Evolutionary conservation across 768 basidiomycete species (phyloP), one percentile per base, ranked within the genome.

Genomic region (Crassisporium funariophilum): DNA sequence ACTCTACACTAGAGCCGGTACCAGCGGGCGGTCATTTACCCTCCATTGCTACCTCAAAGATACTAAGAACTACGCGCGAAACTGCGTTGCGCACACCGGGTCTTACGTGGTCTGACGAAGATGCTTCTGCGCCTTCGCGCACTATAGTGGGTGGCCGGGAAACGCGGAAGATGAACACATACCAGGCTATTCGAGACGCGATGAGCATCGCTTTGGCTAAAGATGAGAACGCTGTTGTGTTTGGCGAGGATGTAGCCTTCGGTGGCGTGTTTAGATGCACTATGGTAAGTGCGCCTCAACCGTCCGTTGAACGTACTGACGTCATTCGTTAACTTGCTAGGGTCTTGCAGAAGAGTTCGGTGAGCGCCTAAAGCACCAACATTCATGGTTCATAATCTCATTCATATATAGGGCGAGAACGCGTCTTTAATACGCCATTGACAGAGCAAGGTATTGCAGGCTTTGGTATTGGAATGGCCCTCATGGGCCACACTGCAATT

Each of bases 231-330:
- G 86, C 95, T 2, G 83, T 95, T 4, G 84, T 97, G 0, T 97
- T 97, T 57, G 94, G 94, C 5, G 86, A 89, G 60, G 90, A 93
- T 53, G 91, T 98, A 37, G 88, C 87, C 0, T 97, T 95, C 55
- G 94, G 94, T 9, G 94, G 94, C 3, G 94, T 98, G 11, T 98
- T 98, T 58, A 78, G 94, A 48, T 95, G 92, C 56, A 92, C 91
- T 0, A 91, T 93, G 86, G 91, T 91, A 44, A 41, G 77, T 57
- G 55, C 23, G 34, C 8, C 38, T 50, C 22, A 35, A 13, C 6
- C 36, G 45, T 19, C 20, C 42, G 8, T 17, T 16, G 17, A 10
- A 44, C 35, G 46, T 35, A 49, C 16, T 51, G 27, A 44, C 17
- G n/a, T 16, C 33, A 25, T 27, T 36, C 43, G 25, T 46, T 27